These are phyloP conservation scores for Coemansia sp. DNA, from an alignment of 192 early-diverging fungal species.

Conservation along the genomic window DNA sequence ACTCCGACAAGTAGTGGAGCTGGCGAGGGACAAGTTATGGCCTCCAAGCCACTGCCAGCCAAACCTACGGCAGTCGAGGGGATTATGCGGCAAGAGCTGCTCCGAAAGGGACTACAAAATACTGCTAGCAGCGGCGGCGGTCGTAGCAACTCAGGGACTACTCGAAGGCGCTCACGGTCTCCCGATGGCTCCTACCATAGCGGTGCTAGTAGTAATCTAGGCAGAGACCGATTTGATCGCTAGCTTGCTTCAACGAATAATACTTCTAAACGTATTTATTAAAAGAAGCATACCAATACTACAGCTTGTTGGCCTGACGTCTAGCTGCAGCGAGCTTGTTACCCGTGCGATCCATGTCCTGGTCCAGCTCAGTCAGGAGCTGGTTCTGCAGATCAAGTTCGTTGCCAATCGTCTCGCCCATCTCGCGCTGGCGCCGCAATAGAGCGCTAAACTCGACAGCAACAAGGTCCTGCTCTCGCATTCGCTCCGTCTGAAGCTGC, in stretches of 20 bases:
- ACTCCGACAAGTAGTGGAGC: not conserved
- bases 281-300: slow-evolving; percentile 27
- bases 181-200: slow-evolving; percentile 2
- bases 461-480: slow-evolving; percentile 81
- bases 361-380: slow-evolving; percentile 81
- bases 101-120: slow-evolving; percentile 16
- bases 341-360: slow-evolving; percentile 74
- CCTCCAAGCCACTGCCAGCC: not conserved
- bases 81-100: slow-evolving; percentile 28
- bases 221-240: not conserved
- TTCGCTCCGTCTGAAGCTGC: slow-evolving; percentile 72
- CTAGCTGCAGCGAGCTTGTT: slow-evolving; percentile 73
- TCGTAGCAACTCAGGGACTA: not conserved
- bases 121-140: not conserved
- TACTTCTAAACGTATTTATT: not conserved
- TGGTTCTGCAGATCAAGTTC: slow-evolving; percentile 93
- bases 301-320: slow-evolving; percentile 78
- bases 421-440: slow-evolving; percentile 79
- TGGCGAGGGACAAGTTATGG: too few relatives aligned
- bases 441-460: slow-evolving; percentile 76
- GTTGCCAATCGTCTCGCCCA: slow-evolving; percentile 83
- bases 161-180: slow-evolving; percentile 31
- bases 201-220: not conserved
- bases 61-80: slow-evolving; percentile 23
- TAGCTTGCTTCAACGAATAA: not conserved